Conservation (phyloP, 495 filamentous ascomycete genomes). For the Coniosporium apollinis region DNA sequence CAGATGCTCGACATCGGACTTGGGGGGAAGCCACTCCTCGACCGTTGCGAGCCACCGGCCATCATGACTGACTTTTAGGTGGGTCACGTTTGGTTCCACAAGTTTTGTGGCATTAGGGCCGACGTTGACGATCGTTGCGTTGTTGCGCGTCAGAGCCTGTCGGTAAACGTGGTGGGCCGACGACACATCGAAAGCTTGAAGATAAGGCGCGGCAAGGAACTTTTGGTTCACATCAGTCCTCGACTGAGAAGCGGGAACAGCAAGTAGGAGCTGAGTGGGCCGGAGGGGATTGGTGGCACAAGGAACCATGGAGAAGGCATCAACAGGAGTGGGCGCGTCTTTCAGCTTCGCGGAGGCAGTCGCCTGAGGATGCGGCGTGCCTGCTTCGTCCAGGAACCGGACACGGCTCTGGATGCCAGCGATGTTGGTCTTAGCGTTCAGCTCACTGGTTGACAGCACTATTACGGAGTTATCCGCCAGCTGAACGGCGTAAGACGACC, state of each 20-base stretch:
- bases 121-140: conserved; percentile 61
- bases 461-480: conserved; percentile 83
- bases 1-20: conserved; percentile 40
- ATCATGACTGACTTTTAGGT: conserved; percentile 55
- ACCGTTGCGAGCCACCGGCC: conserved; percentile 84
- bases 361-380: not conserved
- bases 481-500: conserved; percentile 63
- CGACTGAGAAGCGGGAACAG: conserved; percentile 34
- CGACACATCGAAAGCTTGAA: conserved; percentile 73
- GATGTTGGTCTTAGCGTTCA: conserved; percentile 62
- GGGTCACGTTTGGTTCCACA: conserved; percentile 53
- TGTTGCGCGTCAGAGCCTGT: conserved; percentile 78
- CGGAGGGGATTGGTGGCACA: conserved; percentile 39
- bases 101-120: conserved; percentile 51
- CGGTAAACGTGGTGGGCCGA: conserved; percentile 55
- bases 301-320: conserved; percentile 12
- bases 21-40: conserved; percentile 71
- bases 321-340: too few species aligned
- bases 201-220: conserved; percentile 31
- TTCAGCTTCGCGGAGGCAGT: not conserved
- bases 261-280: conserved; percentile 41
- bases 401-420: conserved; percentile 52
- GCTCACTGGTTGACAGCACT: conserved; percentile 73
- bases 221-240: conserved; percentile 19
- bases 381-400: not conserved